Evolutionary conservation across 495 filamentous ascomycete genomes (phyloP).

Genomic region (Aspergillus nanangensis): DNA sequence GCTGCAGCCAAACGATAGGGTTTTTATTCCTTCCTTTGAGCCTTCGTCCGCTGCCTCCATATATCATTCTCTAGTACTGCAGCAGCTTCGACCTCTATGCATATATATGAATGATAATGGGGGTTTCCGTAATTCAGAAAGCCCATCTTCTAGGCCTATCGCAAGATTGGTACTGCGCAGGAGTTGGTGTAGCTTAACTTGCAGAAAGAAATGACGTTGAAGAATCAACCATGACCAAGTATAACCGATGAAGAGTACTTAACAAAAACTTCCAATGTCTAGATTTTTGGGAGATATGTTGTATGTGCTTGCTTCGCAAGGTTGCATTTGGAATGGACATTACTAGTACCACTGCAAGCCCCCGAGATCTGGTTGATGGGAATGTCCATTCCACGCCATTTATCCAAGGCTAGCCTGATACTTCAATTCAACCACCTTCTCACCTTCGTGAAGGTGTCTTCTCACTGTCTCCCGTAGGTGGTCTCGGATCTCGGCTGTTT

Average conservation of each 20-base stretch:
- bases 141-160: neutral
- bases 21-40: neutral
- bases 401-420: slow-evolving; percentile 9
- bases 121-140: neutral
- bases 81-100: neutral
- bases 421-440: slow-evolving; percentile 15
- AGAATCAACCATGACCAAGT: neutral
- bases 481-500: slow-evolving; percentile 9
- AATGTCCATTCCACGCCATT: too few relatives aligned
- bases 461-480: slow-evolving; percentile 11
- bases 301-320: too few relatives aligned
- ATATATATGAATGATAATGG: neutral
- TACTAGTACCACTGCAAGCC: too few relatives aligned
- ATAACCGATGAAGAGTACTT: neutral
- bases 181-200: neutral
- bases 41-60: neutral
- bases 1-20: neutral
- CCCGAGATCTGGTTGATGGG: too few relatives aligned
- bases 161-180: neutral
- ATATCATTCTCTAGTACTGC: neutral
- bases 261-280: too few relatives aligned
- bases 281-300: too few relatives aligned
- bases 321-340: too few relatives aligned
- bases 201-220: neutral
- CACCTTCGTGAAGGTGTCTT: slow-evolving; percentile 10